phyloP scores from a whole-genome alignment of 495 filamentous ascomycete genomes.

The Copromyces sp. region DNA sequence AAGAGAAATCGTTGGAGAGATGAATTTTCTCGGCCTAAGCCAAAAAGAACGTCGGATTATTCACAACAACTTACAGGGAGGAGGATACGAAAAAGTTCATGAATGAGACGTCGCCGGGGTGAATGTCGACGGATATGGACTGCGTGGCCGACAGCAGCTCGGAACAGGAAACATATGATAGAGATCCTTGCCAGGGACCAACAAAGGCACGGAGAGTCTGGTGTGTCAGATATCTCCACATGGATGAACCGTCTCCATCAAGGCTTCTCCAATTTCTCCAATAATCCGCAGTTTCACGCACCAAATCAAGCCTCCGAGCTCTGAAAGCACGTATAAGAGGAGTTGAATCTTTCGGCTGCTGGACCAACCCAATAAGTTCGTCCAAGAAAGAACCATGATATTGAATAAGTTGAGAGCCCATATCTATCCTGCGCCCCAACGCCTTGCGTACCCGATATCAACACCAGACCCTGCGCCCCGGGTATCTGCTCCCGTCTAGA shows the following conservation, averaged over 20 bases:
- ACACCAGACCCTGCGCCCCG: neutral
- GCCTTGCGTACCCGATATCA: neutral
- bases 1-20: neutral
- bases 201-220: neutral
- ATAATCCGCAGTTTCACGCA: neutral
- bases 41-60: neutral
- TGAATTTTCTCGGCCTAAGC: neutral
- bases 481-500: neutral
- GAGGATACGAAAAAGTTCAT: neutral
- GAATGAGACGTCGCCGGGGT: neutral
- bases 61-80: neutral
- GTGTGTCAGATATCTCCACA: neutral
- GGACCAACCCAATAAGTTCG: neutral
- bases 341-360: neutral
- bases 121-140: neutral
- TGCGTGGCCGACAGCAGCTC: neutral
- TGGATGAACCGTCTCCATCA: neutral
- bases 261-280: neutral
- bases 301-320: neutral
- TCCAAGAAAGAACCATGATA: neutral
- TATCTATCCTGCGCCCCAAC: neutral
- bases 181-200: neutral
- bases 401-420: neutral
- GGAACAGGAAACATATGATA: neutral
- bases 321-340: neutral